Percentiles rank a stretch among this genome's conserved stretches.
These are phyloP conservation scores for Antrodiella citrinella DNA, from an alignment of 768 basidiomycete species.

Conservation along the genomic window DNA sequence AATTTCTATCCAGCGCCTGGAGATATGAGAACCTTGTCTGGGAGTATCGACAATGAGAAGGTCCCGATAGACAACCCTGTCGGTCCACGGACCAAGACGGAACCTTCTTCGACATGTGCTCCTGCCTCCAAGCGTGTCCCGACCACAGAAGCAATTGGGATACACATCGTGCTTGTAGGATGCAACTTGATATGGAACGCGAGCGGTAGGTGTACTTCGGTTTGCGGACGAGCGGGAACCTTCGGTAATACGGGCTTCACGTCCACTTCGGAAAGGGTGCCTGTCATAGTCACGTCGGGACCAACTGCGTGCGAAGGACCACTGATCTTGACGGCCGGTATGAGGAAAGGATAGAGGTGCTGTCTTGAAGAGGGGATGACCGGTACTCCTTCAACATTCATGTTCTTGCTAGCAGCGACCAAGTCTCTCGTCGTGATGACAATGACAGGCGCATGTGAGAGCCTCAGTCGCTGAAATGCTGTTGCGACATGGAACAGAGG, in stretches of 20 bases:
- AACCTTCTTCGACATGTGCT: too few species aligned
- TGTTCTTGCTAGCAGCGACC: slow-evolving; percentile 15
- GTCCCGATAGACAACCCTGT: not conserved
- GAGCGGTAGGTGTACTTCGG: not conserved
- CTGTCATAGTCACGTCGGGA: not conserved
- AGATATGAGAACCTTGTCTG: too few species aligned
- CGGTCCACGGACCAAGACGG: not conserved
- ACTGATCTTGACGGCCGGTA: slow-evolving; percentile 8
- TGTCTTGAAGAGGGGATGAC: slow-evolving; percentile 36
- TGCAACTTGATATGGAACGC: not conserved
- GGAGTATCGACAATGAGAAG: too few species aligned
- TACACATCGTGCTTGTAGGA: too few species aligned
- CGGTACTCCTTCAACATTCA: slow-evolving; percentile 9
- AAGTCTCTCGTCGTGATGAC: slow-evolving; percentile 62
- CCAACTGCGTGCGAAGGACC: not conserved
- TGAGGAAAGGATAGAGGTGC: slow-evolving; percentile 41
- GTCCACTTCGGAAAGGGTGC: not conserved
- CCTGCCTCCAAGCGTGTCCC: too few species aligned
- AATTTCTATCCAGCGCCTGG: too few species aligned
- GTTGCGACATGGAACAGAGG: slow-evolving; percentile 13
- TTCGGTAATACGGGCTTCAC: not conserved
- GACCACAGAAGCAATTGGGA: too few species aligned
- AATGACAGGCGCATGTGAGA: slow-evolving; percentile 39
- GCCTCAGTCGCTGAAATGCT: slow-evolving; percentile 39
- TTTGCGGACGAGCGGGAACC: not conserved